These are phyloP conservation scores for Rhododendron ferrugineum DNA, from an alignment of 148 eudicot species.

Conservation along the genomic window DNA sequence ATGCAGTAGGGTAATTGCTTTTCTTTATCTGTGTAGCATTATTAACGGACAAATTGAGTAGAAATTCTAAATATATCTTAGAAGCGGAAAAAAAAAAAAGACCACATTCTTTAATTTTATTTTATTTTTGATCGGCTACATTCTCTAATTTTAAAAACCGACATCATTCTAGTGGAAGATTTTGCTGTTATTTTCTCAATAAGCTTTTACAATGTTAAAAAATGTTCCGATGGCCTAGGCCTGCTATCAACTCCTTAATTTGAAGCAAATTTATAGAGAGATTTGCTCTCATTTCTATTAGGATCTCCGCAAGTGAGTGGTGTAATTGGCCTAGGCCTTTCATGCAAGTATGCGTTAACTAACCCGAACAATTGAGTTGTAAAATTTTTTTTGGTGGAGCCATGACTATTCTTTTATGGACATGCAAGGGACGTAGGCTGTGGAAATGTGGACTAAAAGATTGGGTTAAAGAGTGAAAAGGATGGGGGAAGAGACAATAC, in stretches of 20 bases:
- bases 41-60: too few relatives aligned
- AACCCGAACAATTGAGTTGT: fast-evolving
- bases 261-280: too few relatives aligned
- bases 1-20: too few relatives aligned
- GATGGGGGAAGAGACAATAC: background rate
- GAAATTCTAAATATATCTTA: too few relatives aligned
- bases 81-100: background rate
- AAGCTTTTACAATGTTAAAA: background rate
- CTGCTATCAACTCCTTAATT: too few relatives aligned
- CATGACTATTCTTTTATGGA: background rate
- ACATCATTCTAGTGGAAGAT: background rate
- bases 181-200: background rate
- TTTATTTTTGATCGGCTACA: too few relatives aligned
- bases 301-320: too few relatives aligned
- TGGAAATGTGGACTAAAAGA: background rate
- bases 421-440: background rate
- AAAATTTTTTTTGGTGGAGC: background rate
- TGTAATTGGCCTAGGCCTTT: too few relatives aligned
- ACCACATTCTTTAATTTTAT: too few relatives aligned
- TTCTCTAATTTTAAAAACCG: background rate
- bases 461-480: background rate
- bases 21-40: too few relatives aligned
- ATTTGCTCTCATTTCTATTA: too few relatives aligned
- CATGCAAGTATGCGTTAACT: background rate
- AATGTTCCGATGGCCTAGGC: background rate